Conservation (phyloP, 305 asterid species). For the Solanum hybrid region DNA sequence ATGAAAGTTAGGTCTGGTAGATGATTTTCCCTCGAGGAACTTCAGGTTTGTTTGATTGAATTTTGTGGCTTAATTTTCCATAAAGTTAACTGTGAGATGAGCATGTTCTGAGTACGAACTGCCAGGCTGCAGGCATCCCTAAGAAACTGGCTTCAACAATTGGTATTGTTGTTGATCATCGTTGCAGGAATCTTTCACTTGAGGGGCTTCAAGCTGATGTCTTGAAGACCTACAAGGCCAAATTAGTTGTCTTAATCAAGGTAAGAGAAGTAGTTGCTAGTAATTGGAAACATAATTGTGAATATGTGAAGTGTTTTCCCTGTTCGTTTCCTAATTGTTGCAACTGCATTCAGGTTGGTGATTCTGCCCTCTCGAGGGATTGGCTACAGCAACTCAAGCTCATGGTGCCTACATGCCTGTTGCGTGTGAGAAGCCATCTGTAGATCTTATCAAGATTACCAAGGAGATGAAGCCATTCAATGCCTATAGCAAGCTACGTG, state of each 20-base stretch:
- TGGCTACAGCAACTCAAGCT: conserved; percentile 73
- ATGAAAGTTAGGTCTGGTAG: neutral
- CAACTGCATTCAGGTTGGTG: conserved; percentile 32
- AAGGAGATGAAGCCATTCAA: conserved; percentile 54
- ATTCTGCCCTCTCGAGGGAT: conserved; percentile 60
- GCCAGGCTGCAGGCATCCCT: neutral
- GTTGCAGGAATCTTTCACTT: neutral
- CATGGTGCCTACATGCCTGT: conserved; percentile 59
- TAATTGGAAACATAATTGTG: neutral
- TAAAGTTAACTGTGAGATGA: neutral
- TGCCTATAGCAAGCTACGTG: conserved; percentile 59
- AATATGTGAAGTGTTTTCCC: neutral
- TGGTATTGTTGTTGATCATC: neutral
- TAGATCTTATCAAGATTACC: conserved; percentile 70
- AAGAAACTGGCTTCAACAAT: neutral
- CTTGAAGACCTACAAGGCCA: neutral
- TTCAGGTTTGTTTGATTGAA: neutral
- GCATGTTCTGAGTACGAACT: neutral
- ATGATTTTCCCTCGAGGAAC: neutral
- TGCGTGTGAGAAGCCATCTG: conserved; percentile 31
- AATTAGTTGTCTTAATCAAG: neutral
- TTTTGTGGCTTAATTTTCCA: neutral
- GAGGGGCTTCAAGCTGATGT: neutral
- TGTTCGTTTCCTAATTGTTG: neutral
- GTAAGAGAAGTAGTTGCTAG: neutral